Base-by-base conservation (phyloP, 352 stramenopile genomes). In the Nothophytophthora sp. region DNA sequence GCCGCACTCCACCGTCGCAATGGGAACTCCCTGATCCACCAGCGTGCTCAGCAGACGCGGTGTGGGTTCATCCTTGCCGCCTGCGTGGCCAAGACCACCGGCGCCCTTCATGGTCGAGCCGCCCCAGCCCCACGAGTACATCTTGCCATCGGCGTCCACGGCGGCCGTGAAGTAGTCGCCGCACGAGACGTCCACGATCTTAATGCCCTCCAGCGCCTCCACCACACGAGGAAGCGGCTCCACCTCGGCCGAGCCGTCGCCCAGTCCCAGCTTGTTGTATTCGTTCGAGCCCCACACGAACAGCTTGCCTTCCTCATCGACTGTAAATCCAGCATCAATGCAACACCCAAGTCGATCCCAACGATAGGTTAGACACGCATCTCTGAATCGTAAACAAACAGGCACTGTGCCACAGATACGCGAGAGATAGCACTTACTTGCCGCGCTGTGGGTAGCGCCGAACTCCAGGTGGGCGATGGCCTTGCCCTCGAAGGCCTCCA, bases 91-190 rank as follows among this genome's bases (percentile, higher is more conserved):
- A 7, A 95, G 63, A 4, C 80, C 84, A 36, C 82, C 79, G 2
- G 76, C 77, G 18, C 82, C 85, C 36, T 92, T 90, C 70, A 95
- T 85, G 0, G 82, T 89, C 27, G 85, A 92, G 28, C 85, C 82
- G 48, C 85, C 85, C 82, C 79, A 95, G 24, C 91, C 91, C 88
- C 91, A 98, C 61, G 87, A 92, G 67, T 92, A 97, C 40, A 96
- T 80, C 55, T 92, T 91, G 58, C 88, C 87, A 3, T 95, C 70
- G 28, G 59, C 81, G 47, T 95, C 85, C 12, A 97, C 75, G 0
- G 87, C 89, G 12, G 81, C 83, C 19, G 88, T 97, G 54, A 94
- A 92, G 50, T 87, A 88, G 43, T 95, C 79, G 44, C 83, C 87
- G 50, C 82, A 95, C 22, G 86, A 90, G 24, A 96, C 73, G 42